Evolutionary conservation across 257 asterid genomes (phyloP).

Genomic region (Solanum tarapatanum): DNA sequence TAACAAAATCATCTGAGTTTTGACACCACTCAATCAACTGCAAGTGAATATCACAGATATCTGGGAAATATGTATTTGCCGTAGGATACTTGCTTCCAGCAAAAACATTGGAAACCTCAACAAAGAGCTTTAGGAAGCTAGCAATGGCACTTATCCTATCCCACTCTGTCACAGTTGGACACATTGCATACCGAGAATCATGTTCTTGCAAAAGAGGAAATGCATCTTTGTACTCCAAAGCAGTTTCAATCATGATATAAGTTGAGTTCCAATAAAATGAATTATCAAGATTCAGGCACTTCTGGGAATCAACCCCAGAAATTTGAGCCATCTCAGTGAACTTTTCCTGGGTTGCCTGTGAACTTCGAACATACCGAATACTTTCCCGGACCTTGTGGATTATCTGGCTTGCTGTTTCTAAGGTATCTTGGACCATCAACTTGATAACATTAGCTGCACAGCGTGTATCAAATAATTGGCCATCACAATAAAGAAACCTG

Average conservation of each 20-base stretch:
- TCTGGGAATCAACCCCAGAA: conserved; percentile 42
- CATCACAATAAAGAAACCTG: conserved; percentile 74
- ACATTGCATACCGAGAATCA: conserved; percentile 40
- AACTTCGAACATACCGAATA: conserved; percentile 50
- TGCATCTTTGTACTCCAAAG: conserved; percentile 61
- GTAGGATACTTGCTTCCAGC: conserved; percentile 57
- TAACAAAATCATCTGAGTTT: conserved; percentile 68
- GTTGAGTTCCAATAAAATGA: conserved; percentile 74
- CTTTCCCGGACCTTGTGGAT: conserved; percentile 59
- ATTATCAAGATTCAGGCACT: conserved; percentile 45
- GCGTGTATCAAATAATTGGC: conserved; percentile 75
- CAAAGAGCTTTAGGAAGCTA: conserved; percentile 65
- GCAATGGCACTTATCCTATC: conserved; percentile 55
- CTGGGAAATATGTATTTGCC: conserved; percentile 64
- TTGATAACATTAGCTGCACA: conserved; percentile 83
- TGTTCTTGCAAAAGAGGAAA: conserved; percentile 68
- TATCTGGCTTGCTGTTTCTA: conserved; percentile 55
- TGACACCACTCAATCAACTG: conserved; percentile 89
- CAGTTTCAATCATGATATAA: conserved; percentile 67
- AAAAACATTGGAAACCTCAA: conserved; percentile 62
- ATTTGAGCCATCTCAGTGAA: conserved; percentile 59
- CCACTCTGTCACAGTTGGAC: conserved; percentile 66
- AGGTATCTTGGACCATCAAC: conserved; percentile 63
- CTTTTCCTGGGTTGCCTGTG: conserved; percentile 59
- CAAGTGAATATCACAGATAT: conserved; percentile 85